phyloP scores from a whole-genome alignment of 2,329 filamentous ascomycete genomes.

The Exophiala bonariae region DNA sequence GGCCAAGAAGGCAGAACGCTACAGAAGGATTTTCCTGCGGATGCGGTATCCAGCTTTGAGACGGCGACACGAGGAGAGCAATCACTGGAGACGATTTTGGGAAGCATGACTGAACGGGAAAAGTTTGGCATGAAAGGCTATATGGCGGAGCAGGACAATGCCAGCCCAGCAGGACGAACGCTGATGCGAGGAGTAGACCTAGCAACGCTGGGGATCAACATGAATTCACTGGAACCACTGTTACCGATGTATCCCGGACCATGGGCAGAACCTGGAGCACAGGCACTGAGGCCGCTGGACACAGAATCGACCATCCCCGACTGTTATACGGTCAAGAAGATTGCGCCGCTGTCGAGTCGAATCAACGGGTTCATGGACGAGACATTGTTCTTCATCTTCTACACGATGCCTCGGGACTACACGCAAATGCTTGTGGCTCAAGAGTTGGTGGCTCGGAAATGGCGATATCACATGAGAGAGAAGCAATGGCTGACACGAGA shows the following conservation, averaged over 20 bases:
- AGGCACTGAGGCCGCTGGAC: conserved; percentile 54
- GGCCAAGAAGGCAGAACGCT: conserved; percentile 28
- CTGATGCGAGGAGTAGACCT: conserved; percentile 65
- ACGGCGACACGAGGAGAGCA: conserved; percentile 31
- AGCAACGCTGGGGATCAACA: conserved; percentile 62
- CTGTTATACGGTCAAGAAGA: conserved; percentile 67
- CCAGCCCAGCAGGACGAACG: conserved; percentile 53
- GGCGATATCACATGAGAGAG: conserved; percentile 54
- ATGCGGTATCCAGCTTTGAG: conserved; percentile 35
- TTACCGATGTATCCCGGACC: conserved; percentile 65
- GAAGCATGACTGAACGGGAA: conserved; percentile 43
- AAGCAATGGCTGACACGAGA: conserved; percentile 53
- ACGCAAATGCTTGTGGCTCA: conserved; percentile 66
- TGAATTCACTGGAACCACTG: conserved; percentile 59
- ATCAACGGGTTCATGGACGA: conserved; percentile 62
- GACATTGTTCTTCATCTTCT: conserved; percentile 70
- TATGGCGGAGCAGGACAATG: conserved; percentile 52
- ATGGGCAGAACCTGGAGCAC: conserved; percentile 58
- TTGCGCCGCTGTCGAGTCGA: conserved; percentile 60
- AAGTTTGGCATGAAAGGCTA: conserved; percentile 61
- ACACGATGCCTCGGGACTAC: conserved; percentile 65
- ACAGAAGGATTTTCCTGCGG: conserved; percentile 35
- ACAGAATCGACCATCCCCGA: conserved; percentile 63
- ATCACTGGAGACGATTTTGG: conserved; percentile 34
- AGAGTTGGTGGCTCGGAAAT: conserved; percentile 58